Evolutionary conservation across 2,329 filamentous ascomycete genomes (phyloP).

Genomic region (Fusarium foetens): DNA sequence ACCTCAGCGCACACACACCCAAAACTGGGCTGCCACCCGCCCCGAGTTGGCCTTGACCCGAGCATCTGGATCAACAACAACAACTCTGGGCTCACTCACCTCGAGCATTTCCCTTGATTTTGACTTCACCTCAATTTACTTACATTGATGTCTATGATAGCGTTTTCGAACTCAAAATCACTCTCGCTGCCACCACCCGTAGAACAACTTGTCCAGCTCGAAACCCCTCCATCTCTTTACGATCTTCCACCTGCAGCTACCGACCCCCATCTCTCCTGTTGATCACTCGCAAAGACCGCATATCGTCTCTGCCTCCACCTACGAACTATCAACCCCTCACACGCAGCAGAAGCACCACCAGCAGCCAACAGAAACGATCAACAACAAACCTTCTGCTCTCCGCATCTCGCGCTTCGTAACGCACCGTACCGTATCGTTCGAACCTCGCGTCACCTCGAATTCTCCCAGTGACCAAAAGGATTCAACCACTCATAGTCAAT

Average conservation of each 20-base stretch:
- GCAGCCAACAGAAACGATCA: not conserved
- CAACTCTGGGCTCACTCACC: slow-evolving; percentile 6
- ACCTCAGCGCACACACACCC: slow-evolving; percentile 29
- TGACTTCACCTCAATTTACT: slow-evolving; percentile 6
- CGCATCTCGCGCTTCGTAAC: slow-evolving; percentile 29
- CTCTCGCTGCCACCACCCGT: not conserved
- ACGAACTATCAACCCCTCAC: slow-evolving; percentile 38
- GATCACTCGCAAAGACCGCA: slow-evolving; percentile 35
- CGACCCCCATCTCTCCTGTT: slow-evolving; percentile 38
- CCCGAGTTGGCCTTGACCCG: slow-evolving; percentile 41
- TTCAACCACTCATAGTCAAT: not conserved
- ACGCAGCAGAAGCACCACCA: slow-evolving; percentile 4
- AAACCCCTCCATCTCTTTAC: not conserved
- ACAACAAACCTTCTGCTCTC: slow-evolving; percentile 8
- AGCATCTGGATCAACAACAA: slow-evolving; percentile 45
- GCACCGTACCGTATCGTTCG: not conserved
- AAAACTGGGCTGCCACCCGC: slow-evolving; percentile 44
- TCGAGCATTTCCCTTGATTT: not conserved
- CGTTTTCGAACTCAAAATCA: slow-evolving; percentile 5
- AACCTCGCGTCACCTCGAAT: slow-evolving; percentile 7
- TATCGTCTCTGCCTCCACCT: slow-evolving; percentile 36
- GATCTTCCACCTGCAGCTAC: slow-evolving; percentile 21
- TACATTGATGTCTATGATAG: slow-evolving; percentile 5
- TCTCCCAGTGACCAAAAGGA: slow-evolving; percentile 17
- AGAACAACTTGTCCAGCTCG: slow-evolving; percentile 16